phyloP scores from a whole-genome alignment of 2,329 filamentous ascomycete species.

The Alternaria triticina region DNA sequence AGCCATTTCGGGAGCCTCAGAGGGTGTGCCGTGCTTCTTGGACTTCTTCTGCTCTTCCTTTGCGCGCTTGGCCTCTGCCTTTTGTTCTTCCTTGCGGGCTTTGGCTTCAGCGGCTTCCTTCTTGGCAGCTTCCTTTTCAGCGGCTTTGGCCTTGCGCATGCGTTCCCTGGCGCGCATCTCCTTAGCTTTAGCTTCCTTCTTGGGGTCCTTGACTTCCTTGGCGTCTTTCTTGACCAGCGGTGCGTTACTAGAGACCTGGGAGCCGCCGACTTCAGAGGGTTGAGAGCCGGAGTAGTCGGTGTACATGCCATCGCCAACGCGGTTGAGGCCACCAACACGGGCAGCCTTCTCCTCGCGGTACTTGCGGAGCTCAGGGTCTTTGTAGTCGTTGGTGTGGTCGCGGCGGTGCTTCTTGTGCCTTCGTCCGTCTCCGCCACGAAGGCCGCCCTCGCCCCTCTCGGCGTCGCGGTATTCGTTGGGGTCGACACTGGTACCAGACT shows the following conservation, averaged over 20 bases:
- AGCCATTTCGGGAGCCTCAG: slow-evolving; percentile 38
- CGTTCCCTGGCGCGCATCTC: slow-evolving; percentile 57
- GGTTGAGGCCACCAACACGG: slow-evolving; percentile 87
- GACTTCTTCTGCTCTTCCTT: slow-evolving; percentile 53
- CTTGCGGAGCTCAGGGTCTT: slow-evolving; percentile 70
- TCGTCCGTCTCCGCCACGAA: slow-evolving; percentile 49
- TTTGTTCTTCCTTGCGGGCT: slow-evolving; percentile 52
- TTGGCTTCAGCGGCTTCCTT: slow-evolving; percentile 49
- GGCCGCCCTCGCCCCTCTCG: slow-evolving; percentile 52
- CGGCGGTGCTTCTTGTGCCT: slow-evolving; percentile 55
- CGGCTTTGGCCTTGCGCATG: slow-evolving; percentile 54
- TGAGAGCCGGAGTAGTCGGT: slow-evolving; percentile 78
- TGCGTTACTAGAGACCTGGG: slow-evolving; percentile 47
- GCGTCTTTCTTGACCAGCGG: slow-evolving; percentile 55
- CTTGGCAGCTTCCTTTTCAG: slow-evolving; percentile 46
- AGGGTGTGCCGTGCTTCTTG: slow-evolving; percentile 46
- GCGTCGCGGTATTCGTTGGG: slow-evolving; percentile 51
- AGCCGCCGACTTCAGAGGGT: slow-evolving; percentile 63
- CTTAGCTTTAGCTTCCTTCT: slow-evolving; percentile 48
- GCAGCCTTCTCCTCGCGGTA: slow-evolving; percentile 90
- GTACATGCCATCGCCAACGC: slow-evolving; percentile 75
- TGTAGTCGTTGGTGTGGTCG: slow-evolving; percentile 60
- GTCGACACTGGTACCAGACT: slow-evolving; percentile 53
- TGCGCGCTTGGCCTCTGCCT: slow-evolving; percentile 44
- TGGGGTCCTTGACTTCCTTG: slow-evolving; percentile 44